Conservation (phyloP, 1,139 yeast species). For the Wickerhamomyces sp. region DNA sequence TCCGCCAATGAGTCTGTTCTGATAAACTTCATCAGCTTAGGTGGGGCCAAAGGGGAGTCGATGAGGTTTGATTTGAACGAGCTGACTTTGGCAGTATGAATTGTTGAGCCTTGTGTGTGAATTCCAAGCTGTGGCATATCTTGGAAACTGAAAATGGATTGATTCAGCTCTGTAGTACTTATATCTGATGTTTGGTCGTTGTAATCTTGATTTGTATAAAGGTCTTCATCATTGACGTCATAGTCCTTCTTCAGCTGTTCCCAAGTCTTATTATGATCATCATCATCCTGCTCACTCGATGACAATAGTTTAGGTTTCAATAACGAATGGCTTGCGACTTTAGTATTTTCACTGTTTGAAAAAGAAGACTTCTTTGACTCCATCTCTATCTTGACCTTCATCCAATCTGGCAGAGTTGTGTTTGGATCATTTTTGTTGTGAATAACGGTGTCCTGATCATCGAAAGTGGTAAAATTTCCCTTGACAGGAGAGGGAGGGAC, state of each 20-base stretch:
- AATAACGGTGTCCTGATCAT: conserved; percentile 14
- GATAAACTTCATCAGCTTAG: conserved; percentile 10
- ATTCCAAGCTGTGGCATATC: conserved; percentile 7
- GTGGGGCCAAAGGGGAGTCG: conserved; percentile 20
- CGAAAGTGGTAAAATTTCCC: conserved; percentile 22
- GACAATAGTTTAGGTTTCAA: conserved; percentile 1
- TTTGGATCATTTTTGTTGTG: conserved; percentile 12
- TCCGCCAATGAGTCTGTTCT: background rate
- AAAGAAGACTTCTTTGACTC: background rate
- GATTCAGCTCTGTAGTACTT: background rate
- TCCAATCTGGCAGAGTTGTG: conserved; percentile 36
- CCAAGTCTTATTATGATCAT: conserved; percentile 13
- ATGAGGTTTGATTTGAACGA: conserved; percentile 10
- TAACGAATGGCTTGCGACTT: background rate
- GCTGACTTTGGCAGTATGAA: conserved; percentile 12
- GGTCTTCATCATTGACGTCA: conserved; percentile 4
- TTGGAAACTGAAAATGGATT: conserved; percentile 15
- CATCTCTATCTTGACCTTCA: conserved; percentile 56
- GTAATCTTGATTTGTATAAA: conserved; percentile 1
- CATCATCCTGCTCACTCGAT: background rate
- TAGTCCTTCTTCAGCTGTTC: conserved; percentile 14
- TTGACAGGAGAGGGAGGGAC: conserved; percentile 23
- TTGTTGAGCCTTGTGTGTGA: conserved; percentile 4
- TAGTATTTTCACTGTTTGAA: background rate
- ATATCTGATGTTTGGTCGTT: background rate